Conservation (phyloP, 2,329 filamentous ascomycete species). For the Diplodia mutila region DNA sequence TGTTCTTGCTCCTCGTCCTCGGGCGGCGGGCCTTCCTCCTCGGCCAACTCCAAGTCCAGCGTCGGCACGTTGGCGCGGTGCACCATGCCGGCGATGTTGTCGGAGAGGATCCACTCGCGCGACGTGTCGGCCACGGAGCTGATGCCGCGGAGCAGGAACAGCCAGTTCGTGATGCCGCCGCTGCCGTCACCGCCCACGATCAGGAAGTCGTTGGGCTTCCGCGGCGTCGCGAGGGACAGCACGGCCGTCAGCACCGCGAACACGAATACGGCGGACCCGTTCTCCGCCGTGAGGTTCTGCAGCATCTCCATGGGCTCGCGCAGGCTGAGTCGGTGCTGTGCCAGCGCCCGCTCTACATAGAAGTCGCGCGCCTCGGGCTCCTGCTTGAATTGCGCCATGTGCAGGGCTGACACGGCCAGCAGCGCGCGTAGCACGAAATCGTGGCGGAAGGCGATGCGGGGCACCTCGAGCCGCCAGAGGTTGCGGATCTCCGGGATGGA, state of each 20-base stretch:
- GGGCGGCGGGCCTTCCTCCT: conserved; percentile 26
- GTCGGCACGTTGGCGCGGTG: background rate
- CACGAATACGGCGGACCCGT: background rate
- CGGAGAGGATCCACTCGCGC: conserved; percentile 3
- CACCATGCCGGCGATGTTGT: conserved; percentile 16
- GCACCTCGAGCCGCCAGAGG: conserved; percentile 33
- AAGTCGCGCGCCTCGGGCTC: conserved; percentile 24
- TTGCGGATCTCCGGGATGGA: conserved; percentile 30
- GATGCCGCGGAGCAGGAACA: conserved; percentile 13
- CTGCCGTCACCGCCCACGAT: background rate
- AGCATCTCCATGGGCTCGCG: conserved; percentile 12
- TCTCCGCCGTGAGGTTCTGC: conserved; percentile 1
- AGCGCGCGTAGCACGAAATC: conserved; percentile 50
- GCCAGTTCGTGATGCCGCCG: conserved; percentile 10
- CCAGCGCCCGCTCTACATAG: background rate
- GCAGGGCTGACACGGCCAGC: conserved; percentile 50
- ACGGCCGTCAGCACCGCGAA: conserved; percentile 9
- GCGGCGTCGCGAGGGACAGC: conserved; percentile 2
- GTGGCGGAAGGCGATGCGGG: conserved; percentile 45
- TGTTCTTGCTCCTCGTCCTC: conserved; percentile 39
- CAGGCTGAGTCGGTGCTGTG: conserved; percentile 8
- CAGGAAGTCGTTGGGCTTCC: conserved; percentile 11
- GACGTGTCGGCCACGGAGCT: background rate
- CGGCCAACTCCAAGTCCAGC: background rate
- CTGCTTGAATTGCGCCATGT: conserved; percentile 44